phyloP scores from a whole-genome alignment of 2,329 filamentous ascomycete species.

The Graphilbum sp. region DNA sequence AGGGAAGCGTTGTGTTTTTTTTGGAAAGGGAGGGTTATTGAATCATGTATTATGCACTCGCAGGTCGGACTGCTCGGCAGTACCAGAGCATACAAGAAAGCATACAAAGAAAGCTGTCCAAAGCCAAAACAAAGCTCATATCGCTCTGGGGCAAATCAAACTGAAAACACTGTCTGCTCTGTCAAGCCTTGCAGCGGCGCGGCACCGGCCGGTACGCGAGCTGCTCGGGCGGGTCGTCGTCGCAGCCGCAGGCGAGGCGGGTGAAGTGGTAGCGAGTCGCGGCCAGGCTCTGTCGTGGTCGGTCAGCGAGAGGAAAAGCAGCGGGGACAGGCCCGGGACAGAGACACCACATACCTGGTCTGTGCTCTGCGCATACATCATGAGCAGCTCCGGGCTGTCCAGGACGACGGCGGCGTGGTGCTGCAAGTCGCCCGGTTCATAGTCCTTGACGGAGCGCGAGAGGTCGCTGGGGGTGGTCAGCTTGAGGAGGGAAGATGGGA shows the following conservation, averaged over 20 bases:
- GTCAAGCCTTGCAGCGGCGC: not conserved
- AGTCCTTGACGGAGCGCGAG: conserved; percentile 11
- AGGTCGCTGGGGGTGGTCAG: too few relatives aligned
- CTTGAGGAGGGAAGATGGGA: too few relatives aligned
- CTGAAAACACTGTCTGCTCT: too few relatives aligned
- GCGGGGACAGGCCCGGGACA: not conserved
- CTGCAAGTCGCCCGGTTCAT: conserved; percentile 24
- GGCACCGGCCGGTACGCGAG: not conserved
- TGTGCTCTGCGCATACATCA: conserved; percentile 39
- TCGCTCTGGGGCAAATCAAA: too few relatives aligned
- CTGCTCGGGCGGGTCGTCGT: conserved; percentile 13
- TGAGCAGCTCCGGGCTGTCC: conserved; percentile 38
- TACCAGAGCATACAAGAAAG: too few relatives aligned
- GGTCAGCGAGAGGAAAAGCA: not conserved
- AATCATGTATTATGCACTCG: too few relatives aligned
- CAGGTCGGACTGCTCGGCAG: too few relatives aligned
- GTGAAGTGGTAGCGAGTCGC: conserved; percentile 39
- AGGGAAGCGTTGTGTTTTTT: too few relatives aligned
- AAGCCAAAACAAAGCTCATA: too few relatives aligned
- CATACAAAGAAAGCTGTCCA: too few relatives aligned
- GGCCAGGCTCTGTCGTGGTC: conserved; percentile 31
- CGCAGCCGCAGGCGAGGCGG: conserved; percentile 36
- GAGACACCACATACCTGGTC: conserved; percentile 29
- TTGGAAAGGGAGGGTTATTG: too few relatives aligned
- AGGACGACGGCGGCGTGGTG: conserved; percentile 36